phyloP scores from a whole-genome alignment of 75 land plant species.

The Sequoiadendron giganteum region DNA sequence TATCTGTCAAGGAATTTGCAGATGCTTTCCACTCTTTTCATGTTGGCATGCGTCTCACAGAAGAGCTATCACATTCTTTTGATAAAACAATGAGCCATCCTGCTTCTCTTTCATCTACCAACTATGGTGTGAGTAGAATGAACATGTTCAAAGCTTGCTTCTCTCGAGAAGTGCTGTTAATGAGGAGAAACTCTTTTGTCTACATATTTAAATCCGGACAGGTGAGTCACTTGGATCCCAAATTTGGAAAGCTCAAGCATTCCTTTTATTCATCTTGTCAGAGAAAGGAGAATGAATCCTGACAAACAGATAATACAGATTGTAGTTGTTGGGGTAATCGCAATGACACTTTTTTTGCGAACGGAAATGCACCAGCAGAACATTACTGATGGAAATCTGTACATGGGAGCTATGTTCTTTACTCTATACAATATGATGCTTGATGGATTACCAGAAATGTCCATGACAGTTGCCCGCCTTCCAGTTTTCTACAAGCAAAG shows the following conservation, averaged over 20 bases:
- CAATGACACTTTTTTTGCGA: conserved; percentile 48
- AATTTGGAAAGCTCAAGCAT: conserved; percentile 13
- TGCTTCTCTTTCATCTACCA: conserved; percentile 48
- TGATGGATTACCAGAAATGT: conserved; percentile 42
- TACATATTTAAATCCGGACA: conserved; percentile 71
- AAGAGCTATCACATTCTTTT: conserved; percentile 31
- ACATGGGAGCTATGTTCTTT: conserved; percentile 42
- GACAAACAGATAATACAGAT: conserved; percentile 33
- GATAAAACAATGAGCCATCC: conserved; percentile 35
- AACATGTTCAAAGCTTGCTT: conserved; percentile 71
- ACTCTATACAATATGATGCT: conserved; percentile 34
- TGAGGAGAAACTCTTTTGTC: conserved; percentile 83
- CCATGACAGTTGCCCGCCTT: conserved; percentile 33
- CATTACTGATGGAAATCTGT: conserved; percentile 24
- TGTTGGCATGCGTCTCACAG: conserved; percentile 17
- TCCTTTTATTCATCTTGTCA: conserved; percentile 15
- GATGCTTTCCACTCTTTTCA: conserved; percentile 26
- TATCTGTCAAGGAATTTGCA: conserved; percentile 32
- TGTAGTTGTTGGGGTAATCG: conserved; percentile 19
- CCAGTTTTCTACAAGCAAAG: conserved; percentile 60
- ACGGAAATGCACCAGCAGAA: conserved; percentile 26
- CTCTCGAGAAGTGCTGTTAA: conserved; percentile 62
- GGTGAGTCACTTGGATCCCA: conserved; percentile 24
- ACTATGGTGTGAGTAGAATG: conserved; percentile 56
- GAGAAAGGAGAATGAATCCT: conserved; percentile 57